These are phyloP conservation scores for Microcera coccophila DNA, from an alignment of 2,329 filamentous ascomycete genomes.

Conservation along the genomic window DNA sequence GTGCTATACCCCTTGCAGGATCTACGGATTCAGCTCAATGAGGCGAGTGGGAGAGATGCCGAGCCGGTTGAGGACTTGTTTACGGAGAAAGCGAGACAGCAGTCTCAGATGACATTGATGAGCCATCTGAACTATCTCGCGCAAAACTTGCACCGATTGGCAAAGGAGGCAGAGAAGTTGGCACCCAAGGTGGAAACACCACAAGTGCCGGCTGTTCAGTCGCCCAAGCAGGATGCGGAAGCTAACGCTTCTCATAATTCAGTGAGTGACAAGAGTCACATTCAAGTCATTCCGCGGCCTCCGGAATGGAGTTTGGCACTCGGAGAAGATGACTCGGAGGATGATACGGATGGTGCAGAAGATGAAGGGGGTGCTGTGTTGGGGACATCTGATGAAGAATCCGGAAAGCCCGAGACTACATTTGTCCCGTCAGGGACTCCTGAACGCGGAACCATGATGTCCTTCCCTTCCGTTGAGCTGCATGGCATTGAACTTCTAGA, in stretches of 20 bases:
- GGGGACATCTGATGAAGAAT: slow-evolving; percentile 17
- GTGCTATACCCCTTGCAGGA: slow-evolving; percentile 67
- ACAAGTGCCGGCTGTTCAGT: slow-evolving; percentile 10
- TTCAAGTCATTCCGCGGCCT: slow-evolving; percentile 69
- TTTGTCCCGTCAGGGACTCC: slow-evolving; percentile 27
- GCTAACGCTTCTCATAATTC: slow-evolving; percentile 9
- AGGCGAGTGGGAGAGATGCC: slow-evolving; percentile 57
- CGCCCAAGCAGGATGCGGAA: slow-evolving; percentile 8
- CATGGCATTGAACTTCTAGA: slow-evolving; percentile 74
- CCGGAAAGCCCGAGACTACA: slow-evolving; percentile 21
- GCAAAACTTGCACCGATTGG: slow-evolving; percentile 65
- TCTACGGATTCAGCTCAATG: slow-evolving; percentile 62
- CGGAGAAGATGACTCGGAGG: slow-evolving; percentile 46
- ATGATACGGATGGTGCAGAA: slow-evolving; percentile 45
- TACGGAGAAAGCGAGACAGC: slow-evolving; percentile 51
- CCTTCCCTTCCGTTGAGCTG: slow-evolving; percentile 73
- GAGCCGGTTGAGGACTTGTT: slow-evolving; percentile 64
- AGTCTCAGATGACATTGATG: slow-evolving; percentile 61
- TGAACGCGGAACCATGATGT: slow-evolving; percentile 71
- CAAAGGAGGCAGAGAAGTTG: slow-evolving; percentile 44
- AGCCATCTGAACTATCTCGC: slow-evolving; percentile 71
- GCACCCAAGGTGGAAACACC: slow-evolving; percentile 16
- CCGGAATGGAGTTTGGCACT: slow-evolving; percentile 64
- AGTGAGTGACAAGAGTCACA: slow-evolving; percentile 55
- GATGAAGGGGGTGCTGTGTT: slow-evolving; percentile 41